Conservation (phyloP, 331 rosid species). For the Cucumis variabilis region DNA sequence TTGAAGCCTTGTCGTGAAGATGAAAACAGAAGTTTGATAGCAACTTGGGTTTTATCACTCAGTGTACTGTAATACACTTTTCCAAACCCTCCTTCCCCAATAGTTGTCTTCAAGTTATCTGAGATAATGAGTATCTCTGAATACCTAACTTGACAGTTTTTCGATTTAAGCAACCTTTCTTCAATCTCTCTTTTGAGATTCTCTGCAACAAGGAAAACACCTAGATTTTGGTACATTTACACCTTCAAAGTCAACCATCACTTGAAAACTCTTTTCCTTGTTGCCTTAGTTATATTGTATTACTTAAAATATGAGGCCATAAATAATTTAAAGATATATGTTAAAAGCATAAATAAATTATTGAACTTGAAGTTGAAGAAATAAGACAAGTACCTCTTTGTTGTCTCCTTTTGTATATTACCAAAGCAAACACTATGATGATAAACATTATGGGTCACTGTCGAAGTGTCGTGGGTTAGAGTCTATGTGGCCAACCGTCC, state of each 20-base stretch:
- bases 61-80: constrained; percentile 39
- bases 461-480: too few relatives aligned
- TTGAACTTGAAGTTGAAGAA: neutral
- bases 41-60: constrained; percentile 41
- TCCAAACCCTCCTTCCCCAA: constrained; percentile 61
- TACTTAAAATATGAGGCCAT: neutral
- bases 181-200: neutral
- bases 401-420: constrained; percentile 30
- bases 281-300: neutral
- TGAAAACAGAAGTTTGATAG: constrained; percentile 38
- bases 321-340: constrained; percentile 15
- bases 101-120: constrained; percentile 44
- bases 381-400: constrained; percentile 24
- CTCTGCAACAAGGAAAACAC: constrained; percentile 28
- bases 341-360: neutral
- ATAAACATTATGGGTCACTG: too few relatives aligned
- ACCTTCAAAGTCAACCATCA: neutral
- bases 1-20: constrained; percentile 47
- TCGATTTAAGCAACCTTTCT: constrained; percentile 35
- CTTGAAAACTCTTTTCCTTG: neutral
- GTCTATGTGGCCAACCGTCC: too few relatives aligned
- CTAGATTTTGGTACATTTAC: constrained; percentile 13
- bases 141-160: constrained; percentile 34
- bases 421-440: constrained; percentile 33
- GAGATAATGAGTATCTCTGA: constrained; percentile 44